Conservation (phyloP, 1,284 basidiomycete species). For the Pulveroboletus sp. region DNA sequence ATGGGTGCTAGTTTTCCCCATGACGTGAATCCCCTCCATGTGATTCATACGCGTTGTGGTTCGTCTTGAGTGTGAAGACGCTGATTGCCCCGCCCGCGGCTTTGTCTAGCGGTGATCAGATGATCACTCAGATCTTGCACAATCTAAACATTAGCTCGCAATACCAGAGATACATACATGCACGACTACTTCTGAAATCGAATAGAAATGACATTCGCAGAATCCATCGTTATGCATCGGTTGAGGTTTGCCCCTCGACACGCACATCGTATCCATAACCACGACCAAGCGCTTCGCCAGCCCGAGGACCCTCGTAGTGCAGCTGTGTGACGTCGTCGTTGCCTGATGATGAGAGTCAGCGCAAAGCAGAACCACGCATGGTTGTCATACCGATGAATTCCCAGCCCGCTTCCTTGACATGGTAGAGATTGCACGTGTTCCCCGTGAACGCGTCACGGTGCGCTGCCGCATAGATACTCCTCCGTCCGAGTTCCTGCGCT, state of each 20-base stretch:
- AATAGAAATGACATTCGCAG: constrained; percentile 15
- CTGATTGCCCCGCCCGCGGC: too few relatives aligned
- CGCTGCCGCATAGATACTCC: constrained; percentile 96
- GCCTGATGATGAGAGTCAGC: constrained; percentile 41
- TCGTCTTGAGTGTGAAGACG: too few relatives aligned
- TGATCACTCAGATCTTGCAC: too few relatives aligned
- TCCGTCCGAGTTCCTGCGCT: constrained; percentile 90
- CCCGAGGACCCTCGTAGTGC: constrained; percentile 87
- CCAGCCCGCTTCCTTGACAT: constrained; percentile 94
- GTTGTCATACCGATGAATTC: constrained; percentile 74
- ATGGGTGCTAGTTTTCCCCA: too few relatives aligned
- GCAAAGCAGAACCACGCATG: not conserved
- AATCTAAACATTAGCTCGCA: too few relatives aligned
- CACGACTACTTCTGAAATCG: not conserved
- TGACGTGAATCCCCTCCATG: too few relatives aligned
- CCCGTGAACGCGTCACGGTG: constrained; percentile 98
- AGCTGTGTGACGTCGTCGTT: constrained; percentile 79
- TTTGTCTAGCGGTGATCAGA: too few relatives aligned
- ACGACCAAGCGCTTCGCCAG: constrained; percentile 55
- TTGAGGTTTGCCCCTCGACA: constrained; percentile 33
- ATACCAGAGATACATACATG: too few relatives aligned
- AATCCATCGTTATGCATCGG: constrained; percentile 21
- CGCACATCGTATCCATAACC: constrained; percentile 79
- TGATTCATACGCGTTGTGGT: too few relatives aligned
- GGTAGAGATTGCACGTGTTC: constrained; percentile 94